Base-by-base conservation (phyloP, 768 basidiomycete species). In the Tylopilus rubrobrunneus region DNA sequence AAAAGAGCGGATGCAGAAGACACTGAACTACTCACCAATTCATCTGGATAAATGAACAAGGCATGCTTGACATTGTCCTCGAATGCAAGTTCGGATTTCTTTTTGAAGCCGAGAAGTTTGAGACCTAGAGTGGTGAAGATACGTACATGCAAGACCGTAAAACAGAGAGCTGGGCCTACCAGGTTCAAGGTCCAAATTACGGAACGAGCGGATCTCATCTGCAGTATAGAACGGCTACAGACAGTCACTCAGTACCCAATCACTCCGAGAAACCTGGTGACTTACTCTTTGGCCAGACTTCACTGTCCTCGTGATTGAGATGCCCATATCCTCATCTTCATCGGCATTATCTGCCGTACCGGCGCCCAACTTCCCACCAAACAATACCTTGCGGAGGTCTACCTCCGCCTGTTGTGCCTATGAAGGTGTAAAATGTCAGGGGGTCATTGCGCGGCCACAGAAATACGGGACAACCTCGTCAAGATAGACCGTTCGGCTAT, bases 11-110 rank as follows among this genome's bases (percentile, higher is more conserved):
- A 46, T 34, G 17, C 17, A 14, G 7, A 15, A 12, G 17, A 25
- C 6, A 1, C 31, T 21, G 23, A 39, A 29, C 31, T 5, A 68
- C 79, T 51, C 57, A 92, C 96, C 72, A 82, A 73, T 67, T 99
- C 97, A 62, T 95, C 86, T 0, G 97, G 97, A 67, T 92, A 91
- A 51, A 98, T 81, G 67, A 98, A 98, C 44, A 83, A 71, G 0
- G 94, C 86, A 70, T 98, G 94, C 64, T 92, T 96, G 64, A 97
- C 71, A 60, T 95, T 96, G 65, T 98, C 92, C 66, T 94, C 89
- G 59, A 95, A 89, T 2, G 73, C 71, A 1, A 98, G 77, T 58
- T 87, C 78, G 6, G 69, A 70, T 12, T 78, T 78, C 49, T 86
- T 77, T 66, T 94, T 93, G 76, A 98, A 98, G 5, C 97, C 97